phyloP scores from a whole-genome alignment of 306 rosid species.

The Fagus crenata region DNA sequence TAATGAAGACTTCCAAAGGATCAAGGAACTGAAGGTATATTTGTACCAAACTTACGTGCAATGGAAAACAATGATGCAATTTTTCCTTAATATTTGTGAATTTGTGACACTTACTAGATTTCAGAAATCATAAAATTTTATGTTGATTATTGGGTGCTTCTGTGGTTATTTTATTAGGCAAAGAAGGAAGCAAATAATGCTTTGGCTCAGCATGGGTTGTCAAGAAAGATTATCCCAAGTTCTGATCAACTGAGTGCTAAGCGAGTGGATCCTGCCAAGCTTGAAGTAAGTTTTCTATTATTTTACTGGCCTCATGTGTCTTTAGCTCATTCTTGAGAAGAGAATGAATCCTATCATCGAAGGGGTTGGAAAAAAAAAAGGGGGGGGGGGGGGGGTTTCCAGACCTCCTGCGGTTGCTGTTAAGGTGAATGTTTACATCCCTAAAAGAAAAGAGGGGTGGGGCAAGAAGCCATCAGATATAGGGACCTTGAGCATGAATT shows the following conservation, averaged over 20 bases:
- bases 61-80: background rate
- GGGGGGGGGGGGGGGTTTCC: background rate
- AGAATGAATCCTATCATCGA: slow-evolving; percentile 11
- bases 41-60: background rate
- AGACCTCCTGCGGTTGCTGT: no score
- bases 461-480: no score
- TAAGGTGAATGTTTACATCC: no score
- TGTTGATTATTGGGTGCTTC: slow-evolving; percentile 19
- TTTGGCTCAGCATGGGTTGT: slow-evolving; percentile 68
- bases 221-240: slow-evolving; percentile 50
- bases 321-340: slow-evolving; percentile 11
- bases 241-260: slow-evolving; percentile 61
- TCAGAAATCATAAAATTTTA: slow-evolving; percentile 15
- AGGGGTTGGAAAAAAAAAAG: background rate
- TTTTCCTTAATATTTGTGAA: background rate
- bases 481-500: no score
- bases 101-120: background rate
- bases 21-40: slow-evolving; percentile 67
- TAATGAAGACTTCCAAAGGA: slow-evolving; percentile 77
- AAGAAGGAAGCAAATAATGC: slow-evolving; percentile 58
- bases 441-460: no score
- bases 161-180: slow-evolving; percentile 46
- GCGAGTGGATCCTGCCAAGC: slow-evolving; percentile 73
- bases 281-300: slow-evolving; percentile 58
- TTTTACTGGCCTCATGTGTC: background rate